These are phyloP conservation scores for Ophidiomyces ophidiicola DNA, from an alignment of 2,329 filamentous ascomycete genomes.

Conservation along the genomic window DNA sequence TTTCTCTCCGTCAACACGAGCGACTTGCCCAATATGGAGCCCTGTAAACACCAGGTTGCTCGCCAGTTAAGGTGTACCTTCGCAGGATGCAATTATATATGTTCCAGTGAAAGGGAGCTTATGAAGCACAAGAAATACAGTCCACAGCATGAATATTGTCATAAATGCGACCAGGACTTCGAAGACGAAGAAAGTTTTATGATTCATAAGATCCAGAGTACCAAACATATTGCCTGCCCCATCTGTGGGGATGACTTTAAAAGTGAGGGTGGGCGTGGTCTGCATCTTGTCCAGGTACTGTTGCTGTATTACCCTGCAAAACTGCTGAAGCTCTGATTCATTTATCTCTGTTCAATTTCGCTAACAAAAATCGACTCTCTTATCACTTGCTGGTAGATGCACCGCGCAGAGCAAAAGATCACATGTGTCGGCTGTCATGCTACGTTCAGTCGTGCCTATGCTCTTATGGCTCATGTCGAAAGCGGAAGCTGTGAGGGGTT, in stretches of 20 bases:
- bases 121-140: constrained; percentile 39
- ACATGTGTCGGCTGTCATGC: constrained; percentile 37
- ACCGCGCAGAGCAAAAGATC: constrained; percentile 40
- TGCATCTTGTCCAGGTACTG: constrained; percentile 41
- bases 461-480: constrained; percentile 45
- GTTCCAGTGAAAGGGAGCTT: constrained; percentile 37
- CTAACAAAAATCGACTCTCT: not conserved
- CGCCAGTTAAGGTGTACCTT: constrained; percentile 36
- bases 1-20: too few species aligned
- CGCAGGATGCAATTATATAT: constrained; percentile 35
- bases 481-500: constrained; percentile 39
- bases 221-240: constrained; percentile 43
- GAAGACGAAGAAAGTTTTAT: constrained; percentile 34
- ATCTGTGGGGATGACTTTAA: constrained; percentile 47
- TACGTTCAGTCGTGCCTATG: constrained; percentile 38
- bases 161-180: constrained; percentile 36
- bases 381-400: constrained; percentile 27
- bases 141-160: constrained; percentile 32
- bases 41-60: not conserved
- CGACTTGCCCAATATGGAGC: not conserved
- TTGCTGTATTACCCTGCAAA: not conserved
- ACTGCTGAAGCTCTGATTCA: not conserved
- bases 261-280: constrained; percentile 39
- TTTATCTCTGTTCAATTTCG: not conserved
- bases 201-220: constrained; percentile 38